A percentile compares a stretch with the other conserved stretches of the same genome.
These are phyloP conservation scores for Ogataea angusta DNA, from an alignment of 805 yeast genomes.

Conservation along the genomic window DNA sequence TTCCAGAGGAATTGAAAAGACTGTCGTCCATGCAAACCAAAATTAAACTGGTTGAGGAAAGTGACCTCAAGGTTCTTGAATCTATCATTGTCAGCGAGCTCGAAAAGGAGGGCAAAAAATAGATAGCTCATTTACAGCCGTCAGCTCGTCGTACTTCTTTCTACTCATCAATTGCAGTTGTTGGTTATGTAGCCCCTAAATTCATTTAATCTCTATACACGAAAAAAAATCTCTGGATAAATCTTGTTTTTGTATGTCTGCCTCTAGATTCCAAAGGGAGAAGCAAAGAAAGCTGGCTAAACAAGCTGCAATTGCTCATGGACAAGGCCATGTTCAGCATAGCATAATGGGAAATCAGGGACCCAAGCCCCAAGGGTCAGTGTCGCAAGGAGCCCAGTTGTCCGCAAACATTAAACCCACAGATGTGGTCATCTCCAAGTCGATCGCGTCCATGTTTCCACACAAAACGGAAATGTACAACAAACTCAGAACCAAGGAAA, in stretches of 20 bases:
- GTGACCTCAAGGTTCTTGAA: conserved; percentile 75
- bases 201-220: neutral
- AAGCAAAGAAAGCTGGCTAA: conserved; percentile 19
- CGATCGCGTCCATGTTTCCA: conserved; percentile 31
- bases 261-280: conserved; percentile 20
- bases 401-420: conserved; percentile 35
- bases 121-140: neutral
- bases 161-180: neutral
- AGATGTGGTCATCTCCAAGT: conserved; percentile 32
- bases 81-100: conserved; percentile 71
- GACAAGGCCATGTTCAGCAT: conserved; percentile 15
- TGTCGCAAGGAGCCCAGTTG: conserved; percentile 18
- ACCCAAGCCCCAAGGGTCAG: conserved; percentile 13
- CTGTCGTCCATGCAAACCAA: conserved; percentile 71
- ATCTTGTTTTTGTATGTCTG: conserved; percentile 11
- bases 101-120: conserved; percentile 13
- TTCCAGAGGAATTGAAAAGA: conserved; percentile 81
- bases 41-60: conserved; percentile 63
- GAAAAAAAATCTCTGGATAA: conserved; percentile 3
- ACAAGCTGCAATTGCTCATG: conserved; percentile 14
- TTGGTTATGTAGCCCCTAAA: conserved; percentile 19
- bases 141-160: neutral
- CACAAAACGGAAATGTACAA: conserved; percentile 64
- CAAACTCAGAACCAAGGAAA: conserved; percentile 75
- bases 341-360: conserved; percentile 13